phyloP scores from a whole-genome alignment of 305 asterid species.

The Andrographis paniculata region DNA sequence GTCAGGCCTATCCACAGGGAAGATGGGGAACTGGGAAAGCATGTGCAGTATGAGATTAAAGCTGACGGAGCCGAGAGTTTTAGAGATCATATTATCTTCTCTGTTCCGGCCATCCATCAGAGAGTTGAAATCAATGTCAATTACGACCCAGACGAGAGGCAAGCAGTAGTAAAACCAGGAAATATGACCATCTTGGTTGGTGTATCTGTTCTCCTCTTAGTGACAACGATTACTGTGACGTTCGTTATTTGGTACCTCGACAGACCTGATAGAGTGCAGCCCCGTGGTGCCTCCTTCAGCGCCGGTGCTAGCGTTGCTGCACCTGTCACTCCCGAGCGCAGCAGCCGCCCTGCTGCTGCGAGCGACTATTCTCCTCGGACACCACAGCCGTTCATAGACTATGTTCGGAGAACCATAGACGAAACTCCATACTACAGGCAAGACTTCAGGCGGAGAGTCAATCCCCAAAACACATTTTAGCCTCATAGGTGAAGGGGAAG shows the following conservation, averaged over 20 bases:
- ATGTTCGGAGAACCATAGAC: slow-evolving; percentile 74
- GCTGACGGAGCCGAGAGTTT: slow-evolving; percentile 30
- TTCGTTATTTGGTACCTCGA: slow-evolving; percentile 30
- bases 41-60: slow-evolving; percentile 42
- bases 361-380: slow-evolving; percentile 74
- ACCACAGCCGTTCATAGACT: slow-evolving; percentile 84
- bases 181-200: slow-evolving; percentile 21
- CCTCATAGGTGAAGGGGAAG: slow-evolving; percentile 7
- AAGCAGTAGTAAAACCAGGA: slow-evolving; percentile 10
- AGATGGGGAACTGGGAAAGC: slow-evolving; percentile 26
- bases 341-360: slow-evolving; percentile 33
- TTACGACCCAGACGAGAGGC: slow-evolving; percentile 40
- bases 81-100: slow-evolving; percentile 47
- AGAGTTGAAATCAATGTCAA: slow-evolving; percentile 47
- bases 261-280: slow-evolving; percentile 29
- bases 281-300: slow-evolving; percentile 22
- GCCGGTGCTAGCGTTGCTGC: slow-evolving; percentile 31
- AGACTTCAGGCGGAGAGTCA: slow-evolving; percentile 64
- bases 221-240: slow-evolving; percentile 23
- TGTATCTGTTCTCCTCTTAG: slow-evolving; percentile 17
- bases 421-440: slow-evolving; percentile 89
- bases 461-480: slow-evolving; percentile 73
- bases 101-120: slow-evolving; percentile 75
- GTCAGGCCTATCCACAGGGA: slow-evolving; percentile 33
- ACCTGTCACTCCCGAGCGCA: slow-evolving; percentile 54